Base-by-base conservation (phyloP, 1,284 basidiomycete genomes). In the Malassezia furfur region DNA sequence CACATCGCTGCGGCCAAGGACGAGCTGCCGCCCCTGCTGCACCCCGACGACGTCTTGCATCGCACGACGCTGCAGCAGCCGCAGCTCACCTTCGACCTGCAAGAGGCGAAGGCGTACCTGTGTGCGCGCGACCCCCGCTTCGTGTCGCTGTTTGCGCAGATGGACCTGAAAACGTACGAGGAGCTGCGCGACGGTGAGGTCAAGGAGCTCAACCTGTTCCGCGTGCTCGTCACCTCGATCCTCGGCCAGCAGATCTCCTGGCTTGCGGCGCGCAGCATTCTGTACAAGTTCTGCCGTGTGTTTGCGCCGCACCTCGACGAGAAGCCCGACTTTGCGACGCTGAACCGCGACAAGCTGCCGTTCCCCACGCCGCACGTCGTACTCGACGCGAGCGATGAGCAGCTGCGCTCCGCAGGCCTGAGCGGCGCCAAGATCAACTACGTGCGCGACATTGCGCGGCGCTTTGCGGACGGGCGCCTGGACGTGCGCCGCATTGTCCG, bases 181-280 rank as follows among this genome's bases (percentile, higher is more conserved):
- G 82, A 89, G 67, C 77, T 66, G 14, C 52, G 54, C 6, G 60
- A 70, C 34, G 62, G 67, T n/a, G 53, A 62, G 15, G 48, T 49
- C 19, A 84, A 87, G 65, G 78, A 78, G 31, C 63, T 72, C 37
- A 66, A 73, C 39, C 60, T 68, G 14, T 74, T 74, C 21, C 55
- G 50, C 28, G 46, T 49, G 31, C 34, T 88, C 17, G 80, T 81
- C 32, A 82, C 80, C 2, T 84, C 82, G 32, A 87, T 88, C 57
- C 76, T 88, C 2, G 86, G 84, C 0, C 88, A 91, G 75, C 89
- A 96, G 75, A 90, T 96, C 38, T 88, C 86, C 0, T 91, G 87
- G 87, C 76, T 86, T 31, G 90, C 90, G 3, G 91, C 91, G 0
- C 80, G 85, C 36, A 84, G 87, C 5, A 89, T 94, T 50, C 83